Conservation (phyloP, 78 protist genomes). For the Dictyostelium citrinum region DNA sequence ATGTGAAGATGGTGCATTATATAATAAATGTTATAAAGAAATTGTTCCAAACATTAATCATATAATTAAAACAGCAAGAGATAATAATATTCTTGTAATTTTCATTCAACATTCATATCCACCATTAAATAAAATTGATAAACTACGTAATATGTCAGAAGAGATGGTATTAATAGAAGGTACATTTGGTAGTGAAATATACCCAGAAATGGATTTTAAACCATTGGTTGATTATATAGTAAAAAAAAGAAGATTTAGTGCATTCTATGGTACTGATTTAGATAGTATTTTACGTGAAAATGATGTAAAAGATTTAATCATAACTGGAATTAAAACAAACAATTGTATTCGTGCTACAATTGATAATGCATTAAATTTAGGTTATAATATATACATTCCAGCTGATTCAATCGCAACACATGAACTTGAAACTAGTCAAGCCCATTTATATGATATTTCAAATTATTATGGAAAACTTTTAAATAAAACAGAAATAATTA, state of each 20-base stretch:
- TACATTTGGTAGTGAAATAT: neutral
- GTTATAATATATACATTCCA: neutral
- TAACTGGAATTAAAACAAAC: slow-evolving; percentile 3
- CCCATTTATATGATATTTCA: neutral
- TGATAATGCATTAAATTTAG: neutral
- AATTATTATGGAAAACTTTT: neutral
- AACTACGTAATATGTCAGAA: neutral
- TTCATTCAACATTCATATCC: neutral
- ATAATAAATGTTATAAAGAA: neutral
- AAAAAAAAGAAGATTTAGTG: neutral
- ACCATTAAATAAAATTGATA: neutral
- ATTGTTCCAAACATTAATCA: neutral
- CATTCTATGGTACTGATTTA: neutral
- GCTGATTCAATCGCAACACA: neutral
- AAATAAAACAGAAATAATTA: neutral
- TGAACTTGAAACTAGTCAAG: neutral
- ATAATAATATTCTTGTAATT: neutral
- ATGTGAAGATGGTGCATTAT: neutral
- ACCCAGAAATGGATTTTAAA: neutral
- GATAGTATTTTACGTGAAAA: neutral
- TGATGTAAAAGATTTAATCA: neutral
- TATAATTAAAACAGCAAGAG: neutral
- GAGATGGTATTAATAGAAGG: neutral
- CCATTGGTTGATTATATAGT: neutral
- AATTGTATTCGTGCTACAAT: neutral